These are phyloP conservation scores for Chalciporus chontae DNA, from an alignment of 768 basidiomycete genomes.

Conservation along the genomic window DNA sequence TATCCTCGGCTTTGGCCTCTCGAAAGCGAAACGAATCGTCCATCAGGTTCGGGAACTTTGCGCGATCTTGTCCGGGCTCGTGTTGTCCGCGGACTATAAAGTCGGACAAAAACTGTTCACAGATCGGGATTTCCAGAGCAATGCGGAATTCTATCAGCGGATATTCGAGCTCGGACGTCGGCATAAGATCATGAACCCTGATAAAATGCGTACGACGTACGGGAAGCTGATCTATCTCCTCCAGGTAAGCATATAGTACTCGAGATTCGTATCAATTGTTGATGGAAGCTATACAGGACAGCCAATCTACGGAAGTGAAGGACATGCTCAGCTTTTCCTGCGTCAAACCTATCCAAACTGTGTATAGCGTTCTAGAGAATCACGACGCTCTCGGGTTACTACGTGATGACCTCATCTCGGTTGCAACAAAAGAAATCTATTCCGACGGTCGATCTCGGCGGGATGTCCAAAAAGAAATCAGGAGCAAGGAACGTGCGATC, in stretches of 20 bases:
- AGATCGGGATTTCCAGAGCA: conserved; percentile 77
- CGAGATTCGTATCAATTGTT: background rate
- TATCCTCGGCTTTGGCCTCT: conserved; percentile 70
- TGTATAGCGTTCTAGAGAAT: conserved; percentile 63
- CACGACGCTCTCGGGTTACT: conserved; percentile 64
- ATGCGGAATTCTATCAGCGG: conserved; percentile 74
- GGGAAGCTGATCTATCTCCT: conserved; percentile 83
- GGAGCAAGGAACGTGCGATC: conserved; percentile 79
- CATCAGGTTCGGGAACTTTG: conserved; percentile 84
- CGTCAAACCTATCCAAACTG: conserved; percentile 73
- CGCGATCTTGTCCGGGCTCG: conserved; percentile 80
- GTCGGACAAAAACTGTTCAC: conserved; percentile 83
- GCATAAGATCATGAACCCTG: conserved; percentile 91
- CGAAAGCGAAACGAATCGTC: conserved; percentile 85
- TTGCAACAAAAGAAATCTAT: conserved; percentile 81
- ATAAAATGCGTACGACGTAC: conserved; percentile 87
- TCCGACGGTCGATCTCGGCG: conserved; percentile 66
- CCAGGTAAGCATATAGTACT: conserved; percentile 46
- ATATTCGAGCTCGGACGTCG: conserved; percentile 81
- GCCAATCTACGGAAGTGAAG: conserved; percentile 78
- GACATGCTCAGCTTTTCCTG: conserved; percentile 79
- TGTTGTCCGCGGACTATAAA: conserved; percentile 84
- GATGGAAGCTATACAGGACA: conserved; percentile 52
- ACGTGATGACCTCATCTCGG: conserved; percentile 68
- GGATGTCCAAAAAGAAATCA: conserved; percentile 84